These are phyloP conservation scores for Eucalyptus polyanthemos DNA, from an alignment of 345 rosid genomes.

Conservation along the genomic window DNA sequence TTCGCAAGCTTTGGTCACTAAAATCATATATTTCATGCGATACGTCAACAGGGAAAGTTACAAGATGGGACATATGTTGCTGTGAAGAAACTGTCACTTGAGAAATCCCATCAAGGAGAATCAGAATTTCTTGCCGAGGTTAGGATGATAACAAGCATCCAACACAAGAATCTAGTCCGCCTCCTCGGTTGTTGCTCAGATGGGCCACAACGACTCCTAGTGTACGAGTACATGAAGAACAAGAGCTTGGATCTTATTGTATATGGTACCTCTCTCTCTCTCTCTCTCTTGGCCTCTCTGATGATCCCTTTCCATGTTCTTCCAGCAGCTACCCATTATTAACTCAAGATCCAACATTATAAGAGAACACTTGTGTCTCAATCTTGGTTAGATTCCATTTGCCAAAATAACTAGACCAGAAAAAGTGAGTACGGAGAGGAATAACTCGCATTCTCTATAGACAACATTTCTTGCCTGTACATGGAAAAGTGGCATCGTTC, in stretches of 20 bases:
- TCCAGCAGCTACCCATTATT: background rate
- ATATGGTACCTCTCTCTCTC: slow-evolving; percentile 13
- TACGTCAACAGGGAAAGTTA: slow-evolving; percentile 33
- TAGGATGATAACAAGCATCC: slow-evolving; percentile 70
- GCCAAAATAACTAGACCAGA: background rate
- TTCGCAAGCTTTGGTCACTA: background rate
- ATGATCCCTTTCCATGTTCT: background rate
- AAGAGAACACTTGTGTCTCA: background rate
- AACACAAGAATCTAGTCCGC: slow-evolving; percentile 61
- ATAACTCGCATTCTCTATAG: background rate
- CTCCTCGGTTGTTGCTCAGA: slow-evolving; percentile 58
- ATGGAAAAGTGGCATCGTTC: background rate
- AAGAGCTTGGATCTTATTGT: slow-evolving; percentile 52
- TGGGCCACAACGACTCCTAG: slow-evolving; percentile 49
- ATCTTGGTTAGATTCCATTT: background rate
- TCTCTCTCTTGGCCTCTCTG: background rate
- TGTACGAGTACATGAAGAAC: slow-evolving; percentile 59
- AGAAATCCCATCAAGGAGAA: slow-evolving; percentile 62
- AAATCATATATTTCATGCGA: background rate
- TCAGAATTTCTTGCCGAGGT: slow-evolving; percentile 55
- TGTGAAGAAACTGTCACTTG: slow-evolving; percentile 28
- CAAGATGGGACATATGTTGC: slow-evolving; percentile 42
- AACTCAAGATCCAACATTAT: background rate
- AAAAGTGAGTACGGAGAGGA: background rate
- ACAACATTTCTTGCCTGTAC: background rate